Percentiles rank a stretch among this genome's conserved stretches.
These are phyloP conservation scores for Lophiotrema nucula DNA, from an alignment of 495 filamentous ascomycete species.

Conservation along the genomic window DNA sequence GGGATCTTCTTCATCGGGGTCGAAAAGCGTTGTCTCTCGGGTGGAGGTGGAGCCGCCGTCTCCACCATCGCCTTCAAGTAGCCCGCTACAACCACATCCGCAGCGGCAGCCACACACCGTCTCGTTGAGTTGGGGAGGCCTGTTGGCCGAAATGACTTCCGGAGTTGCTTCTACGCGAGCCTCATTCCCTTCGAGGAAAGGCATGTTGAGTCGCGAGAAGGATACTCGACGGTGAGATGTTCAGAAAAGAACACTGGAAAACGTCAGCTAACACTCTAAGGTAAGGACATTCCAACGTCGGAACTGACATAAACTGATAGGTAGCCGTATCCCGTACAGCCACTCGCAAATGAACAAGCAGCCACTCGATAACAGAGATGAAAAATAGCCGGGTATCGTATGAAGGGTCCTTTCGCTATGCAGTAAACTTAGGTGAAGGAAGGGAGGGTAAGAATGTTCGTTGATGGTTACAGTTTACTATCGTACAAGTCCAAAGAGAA, in stretches of 20 bases:
- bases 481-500: too few species aligned
- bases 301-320: not conserved
- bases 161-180: conserved; percentile 3
- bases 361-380: not conserved
- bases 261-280: not conserved
- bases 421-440: not conserved
- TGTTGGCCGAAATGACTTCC: conserved; percentile 1
- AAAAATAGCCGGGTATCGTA: not conserved
- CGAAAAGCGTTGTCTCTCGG: not conserved
- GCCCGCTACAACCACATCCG: conserved; percentile 10
- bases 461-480: too few species aligned
- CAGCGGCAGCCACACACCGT: conserved; percentile 23
- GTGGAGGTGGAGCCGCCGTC: conserved; percentile 11
- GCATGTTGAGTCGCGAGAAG: not conserved
- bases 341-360: not conserved
- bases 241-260: not conserved
- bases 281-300: not conserved
- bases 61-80: conserved; percentile 1
- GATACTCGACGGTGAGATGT: too few species aligned
- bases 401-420: too few species aligned
- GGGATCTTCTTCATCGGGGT: not conserved
- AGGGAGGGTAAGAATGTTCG: too few species aligned
- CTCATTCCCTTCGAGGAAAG: not conserved
- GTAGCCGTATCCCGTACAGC: not conserved
- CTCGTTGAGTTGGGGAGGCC: conserved; percentile 28